Conservation (phyloP, 2,329 filamentous ascomycete species). For the Coniochaeta sp. region DNA sequence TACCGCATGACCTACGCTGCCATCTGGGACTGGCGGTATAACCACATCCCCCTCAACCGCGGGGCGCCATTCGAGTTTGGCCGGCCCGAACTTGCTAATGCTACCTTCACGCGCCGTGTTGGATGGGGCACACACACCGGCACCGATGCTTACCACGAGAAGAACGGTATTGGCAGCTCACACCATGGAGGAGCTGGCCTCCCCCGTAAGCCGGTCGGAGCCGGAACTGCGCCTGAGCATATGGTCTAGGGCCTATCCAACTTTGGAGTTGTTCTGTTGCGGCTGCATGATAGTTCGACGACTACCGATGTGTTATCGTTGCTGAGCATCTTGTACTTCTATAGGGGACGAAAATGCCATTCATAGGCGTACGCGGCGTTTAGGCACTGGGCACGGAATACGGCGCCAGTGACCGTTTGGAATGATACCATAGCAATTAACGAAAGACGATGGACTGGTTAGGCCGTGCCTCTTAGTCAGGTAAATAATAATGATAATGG, state of each 20-base stretch:
- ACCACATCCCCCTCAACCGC: constrained; percentile 58
- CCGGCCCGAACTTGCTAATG: constrained; percentile 40
- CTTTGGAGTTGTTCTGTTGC: neutral
- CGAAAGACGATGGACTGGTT: neutral
- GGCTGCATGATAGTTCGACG: neutral
- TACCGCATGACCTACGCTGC: constrained; percentile 63
- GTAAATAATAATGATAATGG: neutral
- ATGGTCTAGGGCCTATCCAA: neutral
- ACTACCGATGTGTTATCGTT: neutral
- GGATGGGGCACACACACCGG: constrained; percentile 44
- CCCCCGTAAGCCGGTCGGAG: constrained; percentile 2
- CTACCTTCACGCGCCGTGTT: constrained; percentile 50
- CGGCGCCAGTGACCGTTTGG: neutral
- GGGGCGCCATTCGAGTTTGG: constrained; percentile 45
- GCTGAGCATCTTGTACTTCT: neutral
- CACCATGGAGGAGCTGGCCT: neutral
- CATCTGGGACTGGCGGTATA: constrained; percentile 60
- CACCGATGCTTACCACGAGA: neutral
- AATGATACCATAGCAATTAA: neutral
- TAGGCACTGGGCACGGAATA: neutral
- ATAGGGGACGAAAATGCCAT: neutral
- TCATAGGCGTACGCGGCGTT: neutral
- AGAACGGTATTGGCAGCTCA: neutral
- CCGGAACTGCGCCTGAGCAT: neutral
- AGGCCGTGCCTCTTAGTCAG: neutral